Evolutionary conservation across 2,329 filamentous ascomycete genomes (phyloP).

Genomic region (Curvularia sp.): DNA sequence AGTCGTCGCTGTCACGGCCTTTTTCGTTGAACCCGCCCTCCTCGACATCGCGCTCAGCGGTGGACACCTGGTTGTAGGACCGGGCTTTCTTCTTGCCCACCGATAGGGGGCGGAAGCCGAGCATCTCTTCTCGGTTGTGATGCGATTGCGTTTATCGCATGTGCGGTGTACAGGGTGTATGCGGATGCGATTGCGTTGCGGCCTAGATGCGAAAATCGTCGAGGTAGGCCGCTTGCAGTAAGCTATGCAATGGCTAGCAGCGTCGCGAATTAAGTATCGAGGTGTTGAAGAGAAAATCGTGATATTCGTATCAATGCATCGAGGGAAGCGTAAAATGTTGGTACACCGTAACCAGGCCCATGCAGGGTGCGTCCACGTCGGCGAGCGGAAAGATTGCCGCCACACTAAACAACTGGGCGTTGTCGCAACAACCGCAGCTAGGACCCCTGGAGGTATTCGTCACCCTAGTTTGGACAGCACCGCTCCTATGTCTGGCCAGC

Average conservation of each 20-base stretch:
- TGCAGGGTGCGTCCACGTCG: constrained; percentile 3
- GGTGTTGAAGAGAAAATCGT: constrained; percentile 1
- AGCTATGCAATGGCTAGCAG: background rate
- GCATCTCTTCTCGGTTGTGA: constrained; percentile 27
- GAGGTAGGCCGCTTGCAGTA: background rate
- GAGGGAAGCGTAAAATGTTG: constrained; percentile 1
- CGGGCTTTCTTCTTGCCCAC: constrained; percentile 49
- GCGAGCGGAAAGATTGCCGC: constrained; percentile 16
- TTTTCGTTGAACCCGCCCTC: constrained; percentile 51
- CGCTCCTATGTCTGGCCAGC: background rate
- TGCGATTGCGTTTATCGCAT: constrained; percentile 12
- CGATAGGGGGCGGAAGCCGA: constrained; percentile 48
- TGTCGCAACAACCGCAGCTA: constrained; percentile 15
- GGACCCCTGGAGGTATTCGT: background rate
- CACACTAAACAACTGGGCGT: constrained; percentile 16
- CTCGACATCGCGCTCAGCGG: constrained; percentile 42
- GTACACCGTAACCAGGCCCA: constrained; percentile 1
- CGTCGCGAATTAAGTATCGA: background rate
- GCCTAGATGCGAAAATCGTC: background rate
- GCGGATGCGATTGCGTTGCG: background rate
- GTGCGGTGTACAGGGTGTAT: constrained; percentile 6
- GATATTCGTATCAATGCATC: constrained; percentile 18
- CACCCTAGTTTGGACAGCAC: background rate
- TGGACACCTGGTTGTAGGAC: constrained; percentile 40
- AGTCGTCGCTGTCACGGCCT: constrained; percentile 45